Percentiles rank a stretch among this genome's conserved stretches.
phyloP scores from a whole-genome alignment of 2,329 filamentous ascomycete species.

The Ilyonectria robusta region DNA sequence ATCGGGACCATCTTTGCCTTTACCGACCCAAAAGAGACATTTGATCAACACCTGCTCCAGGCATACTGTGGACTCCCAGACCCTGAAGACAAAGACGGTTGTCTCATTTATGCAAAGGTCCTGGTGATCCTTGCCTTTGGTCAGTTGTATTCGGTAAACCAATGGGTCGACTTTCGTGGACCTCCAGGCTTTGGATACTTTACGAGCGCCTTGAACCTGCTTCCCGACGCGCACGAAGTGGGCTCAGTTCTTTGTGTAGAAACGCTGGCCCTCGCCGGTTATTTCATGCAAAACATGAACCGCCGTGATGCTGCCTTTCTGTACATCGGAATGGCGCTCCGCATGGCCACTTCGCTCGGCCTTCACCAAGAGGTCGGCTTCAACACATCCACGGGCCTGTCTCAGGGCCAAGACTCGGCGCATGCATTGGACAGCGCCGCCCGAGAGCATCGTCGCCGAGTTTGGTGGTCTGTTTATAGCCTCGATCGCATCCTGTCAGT shows the following conservation, averaged over 20 bases:
- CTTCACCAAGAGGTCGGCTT: constrained; percentile 55
- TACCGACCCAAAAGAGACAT: constrained; percentile 58
- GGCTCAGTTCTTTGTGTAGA: constrained; percentile 32
- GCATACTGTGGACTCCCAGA: constrained; percentile 61
- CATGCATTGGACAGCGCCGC: constrained; percentile 40
- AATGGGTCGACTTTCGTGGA: constrained; percentile 65
- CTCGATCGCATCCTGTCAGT: constrained; percentile 52
- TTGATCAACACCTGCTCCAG: constrained; percentile 56
- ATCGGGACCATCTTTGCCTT: constrained; percentile 72
- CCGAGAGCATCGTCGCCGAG: constrained; percentile 44
- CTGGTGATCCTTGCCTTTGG: constrained; percentile 69
- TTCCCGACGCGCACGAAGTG: constrained; percentile 69
- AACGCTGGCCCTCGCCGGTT: not conserved
- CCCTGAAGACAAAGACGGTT: constrained; percentile 60
- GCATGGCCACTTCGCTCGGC: constrained; percentile 58
- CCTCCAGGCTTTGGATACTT: constrained; percentile 71
- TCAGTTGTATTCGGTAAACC: constrained; percentile 70
- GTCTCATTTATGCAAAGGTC: constrained; percentile 65
- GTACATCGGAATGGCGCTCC: constrained; percentile 54
- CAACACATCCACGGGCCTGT: constrained; percentile 17
- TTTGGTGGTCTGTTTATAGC: constrained; percentile 54
- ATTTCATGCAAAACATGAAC: constrained; percentile 32
- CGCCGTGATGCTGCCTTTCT: constrained; percentile 42
- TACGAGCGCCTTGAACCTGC: constrained; percentile 63
- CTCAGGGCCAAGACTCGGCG: not conserved